Evolutionary conservation across 768 basidiomycete genomes (phyloP).

Genomic region (Hirschioporus abietinus): DNA sequence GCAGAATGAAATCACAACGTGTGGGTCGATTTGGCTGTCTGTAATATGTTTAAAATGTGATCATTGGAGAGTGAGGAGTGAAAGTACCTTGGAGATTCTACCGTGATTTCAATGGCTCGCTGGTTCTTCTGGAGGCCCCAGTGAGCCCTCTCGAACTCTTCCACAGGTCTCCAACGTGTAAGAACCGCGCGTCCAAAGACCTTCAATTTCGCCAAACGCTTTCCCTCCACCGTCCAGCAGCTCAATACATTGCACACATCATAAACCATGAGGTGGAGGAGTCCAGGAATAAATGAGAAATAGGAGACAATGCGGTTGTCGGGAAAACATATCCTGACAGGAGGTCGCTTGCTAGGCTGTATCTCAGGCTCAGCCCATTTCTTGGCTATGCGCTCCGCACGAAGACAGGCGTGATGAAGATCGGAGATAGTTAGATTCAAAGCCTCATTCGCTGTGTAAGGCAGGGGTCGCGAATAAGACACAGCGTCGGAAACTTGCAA

Average conservation of each 20-base stretch:
- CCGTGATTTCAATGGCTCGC: slow-evolving; percentile 1
- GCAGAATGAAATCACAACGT: neutral
- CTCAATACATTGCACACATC: neutral
- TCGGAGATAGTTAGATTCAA: neutral
- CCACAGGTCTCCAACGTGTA: slow-evolving; percentile 1
- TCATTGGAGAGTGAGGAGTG: neutral
- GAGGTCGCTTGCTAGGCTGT: neutral
- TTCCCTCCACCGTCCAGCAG: slow-evolving; percentile 1
- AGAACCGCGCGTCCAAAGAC: neutral
- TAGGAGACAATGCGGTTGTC: slow-evolving; percentile 1
- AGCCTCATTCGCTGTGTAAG: neutral
- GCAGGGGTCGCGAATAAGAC: neutral
- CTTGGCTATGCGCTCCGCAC: slow-evolving; percentile 1
- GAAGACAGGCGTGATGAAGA: neutral
- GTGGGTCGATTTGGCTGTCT: neutral
- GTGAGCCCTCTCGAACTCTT: neutral
- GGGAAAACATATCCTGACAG: slow-evolving; percentile 1
- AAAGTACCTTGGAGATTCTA: slow-evolving; percentile 1
- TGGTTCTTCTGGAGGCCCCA: neutral
- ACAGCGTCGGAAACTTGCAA: neutral
- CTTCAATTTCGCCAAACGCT: neutral
- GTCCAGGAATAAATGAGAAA: slow-evolving; percentile 2
- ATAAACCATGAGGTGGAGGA: neutral
- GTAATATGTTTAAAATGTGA: neutral
- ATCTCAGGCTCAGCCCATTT: neutral